Base-by-base conservation (phyloP, 768 basidiomycete genomes). In the Fomitopsis serialis region DNA sequence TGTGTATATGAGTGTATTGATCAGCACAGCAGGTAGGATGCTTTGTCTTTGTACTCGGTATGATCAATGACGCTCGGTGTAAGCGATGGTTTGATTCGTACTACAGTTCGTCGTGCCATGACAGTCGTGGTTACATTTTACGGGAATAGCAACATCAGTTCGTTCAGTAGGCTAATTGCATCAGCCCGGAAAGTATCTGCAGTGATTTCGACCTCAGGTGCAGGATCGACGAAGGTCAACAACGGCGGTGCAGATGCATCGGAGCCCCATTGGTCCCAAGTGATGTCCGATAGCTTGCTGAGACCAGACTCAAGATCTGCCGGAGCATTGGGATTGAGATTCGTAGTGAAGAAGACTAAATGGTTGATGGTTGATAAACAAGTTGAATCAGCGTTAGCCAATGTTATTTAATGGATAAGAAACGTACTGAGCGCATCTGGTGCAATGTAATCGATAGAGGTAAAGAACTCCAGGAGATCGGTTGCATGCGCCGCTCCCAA, bases 321-420 rank as follows among this genome's bases (percentile, higher is more conserved):
- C 22, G 50, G 50, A 11, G 50, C 70, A 57, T 82, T 82, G 1
- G 74, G 79, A 60, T 80, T 60, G 43, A 76, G 72, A 9, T 61
- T 71, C 43, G 58, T 63, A 12, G 66, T 71, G 54, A 78, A 79
- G 42, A 73, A 70, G 48, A 79, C 70, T 51, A 15, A 6, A 15
- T 45, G 5, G 22, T 21, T 4, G 44, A 15, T 13, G 7, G 25
- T 48, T n/a, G n/a, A n/a, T n/a, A n/a, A n/a, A n/a, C n/a, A n/a
- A n/a, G n/a, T n/a, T n/a, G n/a, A n/a, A 40, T 25, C 37, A 40
- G 19, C 19, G 19, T 17, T 5, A 7, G 15, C 37, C 7, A 17
- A 19, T 15, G 19, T 15, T 40, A 40, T 21, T 25, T 23, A 11
- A 9, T 34, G 29, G n/a, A 22, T 22, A 36, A 3, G n/a, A n/a